Conservation (phyloP, 129 eudicot species). For the Smallanthus sonchifolius region DNA sequence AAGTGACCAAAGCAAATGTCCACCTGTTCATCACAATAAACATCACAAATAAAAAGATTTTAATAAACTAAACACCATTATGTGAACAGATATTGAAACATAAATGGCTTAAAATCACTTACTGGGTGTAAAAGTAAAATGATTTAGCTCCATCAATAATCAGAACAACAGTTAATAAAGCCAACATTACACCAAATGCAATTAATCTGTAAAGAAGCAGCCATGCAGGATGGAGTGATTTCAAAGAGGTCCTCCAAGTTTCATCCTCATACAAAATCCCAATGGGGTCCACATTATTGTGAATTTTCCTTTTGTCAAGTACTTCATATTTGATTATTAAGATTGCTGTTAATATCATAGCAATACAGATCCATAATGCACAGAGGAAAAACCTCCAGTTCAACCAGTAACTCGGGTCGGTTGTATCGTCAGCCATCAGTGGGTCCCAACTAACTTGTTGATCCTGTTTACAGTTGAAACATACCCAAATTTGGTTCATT, state of each 20-base stretch:
- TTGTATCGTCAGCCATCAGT: constrained; percentile 47
- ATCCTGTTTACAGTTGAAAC: constrained; percentile 5
- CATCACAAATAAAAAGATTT: background rate
- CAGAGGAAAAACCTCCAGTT: constrained; percentile 86
- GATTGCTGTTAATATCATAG: constrained; percentile 34
- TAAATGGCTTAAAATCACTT: background rate
- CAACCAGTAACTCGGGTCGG: constrained; percentile 67
- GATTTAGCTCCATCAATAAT: constrained; percentile 35
- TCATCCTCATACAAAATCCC: constrained; percentile 59
- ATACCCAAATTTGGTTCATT: too few relatives aligned
- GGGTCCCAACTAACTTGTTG: constrained; percentile 18
- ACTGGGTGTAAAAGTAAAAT: background rate
- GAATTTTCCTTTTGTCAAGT: constrained; percentile 21
- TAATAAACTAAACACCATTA: background rate
- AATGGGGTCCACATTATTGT: constrained; percentile 22
- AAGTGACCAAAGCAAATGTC: constrained; percentile 78
- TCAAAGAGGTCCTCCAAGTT: constrained; percentile 67
- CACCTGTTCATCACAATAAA: constrained; percentile 55
- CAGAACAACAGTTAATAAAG: constrained; percentile 42
- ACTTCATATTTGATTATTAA: constrained; percentile 66
- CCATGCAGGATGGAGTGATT: constrained; percentile 58
- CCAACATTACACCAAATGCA: constrained; percentile 55
- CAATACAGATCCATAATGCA: constrained; percentile 54
- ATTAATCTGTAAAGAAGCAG: constrained; percentile 60
- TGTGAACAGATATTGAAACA: background rate